phyloP scores from a whole-genome alignment of 1,284 basidiomycete species.

The Kwoniella shivajii region DNA sequence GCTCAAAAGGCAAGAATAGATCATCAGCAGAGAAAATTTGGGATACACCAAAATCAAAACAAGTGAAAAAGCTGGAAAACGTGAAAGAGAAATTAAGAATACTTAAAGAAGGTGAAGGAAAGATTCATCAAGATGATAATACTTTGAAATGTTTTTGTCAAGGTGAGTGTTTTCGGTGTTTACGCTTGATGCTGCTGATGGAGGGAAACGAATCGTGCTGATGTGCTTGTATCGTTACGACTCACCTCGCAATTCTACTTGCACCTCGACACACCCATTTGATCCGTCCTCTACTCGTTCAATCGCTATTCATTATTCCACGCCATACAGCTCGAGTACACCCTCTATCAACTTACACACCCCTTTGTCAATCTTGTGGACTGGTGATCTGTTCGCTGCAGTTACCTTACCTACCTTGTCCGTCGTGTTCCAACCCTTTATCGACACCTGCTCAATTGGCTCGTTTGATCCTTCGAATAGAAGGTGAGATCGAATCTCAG shows the following conservation, averaged over 20 bases:
- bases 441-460: slow-evolving; percentile 44
- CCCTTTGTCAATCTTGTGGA: slow-evolving; percentile 52
- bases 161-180: slow-evolving; percentile 40
- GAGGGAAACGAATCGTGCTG: no score
- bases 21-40: slow-evolving; percentile 40
- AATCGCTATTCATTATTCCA: neutral
- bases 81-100: slow-evolving; percentile 33
- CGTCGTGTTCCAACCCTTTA: slow-evolving; percentile 49
- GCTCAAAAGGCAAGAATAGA: slow-evolving; percentile 17
- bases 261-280: no score
- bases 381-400: slow-evolving; percentile 52
- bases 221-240: no score
- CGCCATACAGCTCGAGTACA: slow-evolving; percentile 49
- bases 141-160: slow-evolving; percentile 53
- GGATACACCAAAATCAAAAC: slow-evolving; percentile 46
- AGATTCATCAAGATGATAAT: slow-evolving; percentile 21
- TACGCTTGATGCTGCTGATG: no score
- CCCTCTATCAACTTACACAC: slow-evolving; percentile 50
- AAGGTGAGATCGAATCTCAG: slow-evolving; percentile 43
- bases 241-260: no score
- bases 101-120: slow-evolving; percentile 38
- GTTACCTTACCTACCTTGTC: slow-evolving; percentile 50
- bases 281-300: no score
- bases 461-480: slow-evolving; percentile 41
- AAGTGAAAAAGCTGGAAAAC: slow-evolving; percentile 45